Percentiles rank a stretch among this genome's conserved stretches.
Conservation (phyloP, 148 eudicot species). For the Rhododendron ovatum region DNA sequence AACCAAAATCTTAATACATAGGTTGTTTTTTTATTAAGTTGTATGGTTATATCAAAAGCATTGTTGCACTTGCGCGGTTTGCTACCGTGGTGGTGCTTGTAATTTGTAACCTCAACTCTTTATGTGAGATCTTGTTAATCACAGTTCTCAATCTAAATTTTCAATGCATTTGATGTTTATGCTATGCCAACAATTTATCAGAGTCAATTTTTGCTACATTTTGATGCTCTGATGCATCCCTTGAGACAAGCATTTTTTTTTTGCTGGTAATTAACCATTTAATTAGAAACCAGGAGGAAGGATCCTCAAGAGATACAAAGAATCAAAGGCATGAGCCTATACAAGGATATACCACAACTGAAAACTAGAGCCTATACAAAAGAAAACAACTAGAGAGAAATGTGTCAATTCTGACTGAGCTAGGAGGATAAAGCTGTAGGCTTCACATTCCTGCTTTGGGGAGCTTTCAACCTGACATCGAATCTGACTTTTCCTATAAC, state of each 20-base stretch:
- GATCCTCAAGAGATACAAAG: too few relatives aligned
- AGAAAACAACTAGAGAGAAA: too few relatives aligned
- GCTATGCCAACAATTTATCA: background rate
- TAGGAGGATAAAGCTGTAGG: too few relatives aligned
- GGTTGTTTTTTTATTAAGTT: background rate
- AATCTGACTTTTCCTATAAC: too few relatives aligned
- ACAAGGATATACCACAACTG: too few relatives aligned
- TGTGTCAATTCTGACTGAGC: too few relatives aligned
- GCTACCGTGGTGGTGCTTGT: background rate
- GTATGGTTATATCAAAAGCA: background rate
- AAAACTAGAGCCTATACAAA: too few relatives aligned
- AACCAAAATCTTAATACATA: background rate
- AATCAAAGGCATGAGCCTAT: too few relatives aligned
- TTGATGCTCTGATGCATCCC: background rate
- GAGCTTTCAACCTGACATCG: too few relatives aligned
- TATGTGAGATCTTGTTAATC: background rate
- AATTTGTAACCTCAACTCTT: background rate
- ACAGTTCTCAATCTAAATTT: background rate
- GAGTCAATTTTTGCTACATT: background rate
- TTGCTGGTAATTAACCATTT: too few relatives aligned
- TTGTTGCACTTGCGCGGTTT: background rate
- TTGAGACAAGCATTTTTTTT: background rate
- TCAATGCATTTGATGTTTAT: background rate
- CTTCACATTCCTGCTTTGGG: too few relatives aligned
- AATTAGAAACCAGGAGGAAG: too few relatives aligned